Evolutionary conservation across 495 filamentous ascomycete genomes (phyloP), one percentile per base, ranked within the genome.

Genomic region (Aspergillus taichungensis): DNA sequence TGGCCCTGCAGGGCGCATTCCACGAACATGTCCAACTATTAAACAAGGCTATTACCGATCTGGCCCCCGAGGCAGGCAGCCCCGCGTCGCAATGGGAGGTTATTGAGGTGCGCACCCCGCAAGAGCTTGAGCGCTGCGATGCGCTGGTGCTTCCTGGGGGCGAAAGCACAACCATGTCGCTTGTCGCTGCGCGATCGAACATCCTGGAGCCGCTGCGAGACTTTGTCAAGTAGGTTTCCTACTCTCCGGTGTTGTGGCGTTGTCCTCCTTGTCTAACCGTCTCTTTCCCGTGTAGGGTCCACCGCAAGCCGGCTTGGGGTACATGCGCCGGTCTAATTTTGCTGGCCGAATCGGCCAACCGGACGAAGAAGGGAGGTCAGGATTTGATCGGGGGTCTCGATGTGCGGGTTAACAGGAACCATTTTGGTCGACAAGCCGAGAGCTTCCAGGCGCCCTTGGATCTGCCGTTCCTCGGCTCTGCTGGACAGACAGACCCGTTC

Each of bases 251-350:
- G 13, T n/a, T 11, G 6, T 51, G 27, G 13, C 8, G 8, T 38
- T 13, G 13, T 12, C 18, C 33, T n/a, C 11, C 33, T 13, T n/a
- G 14, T 39, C 28, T 12, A 10, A 52, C 53, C 63, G 54, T 63
- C 52, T 47, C 39, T 27, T 28, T 50, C 33, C 50, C 50, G 45
- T 34, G 50, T 47, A 64, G 59, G 48, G 52, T 66, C 43, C 56
- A 78, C 39, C 77, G 82, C 53, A 90, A 86, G 59, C 90, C 94
- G 13, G 85, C 83, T 12, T 98, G 92, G 92, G 92, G 92, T 9
- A 97, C 92, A 18, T 98, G 92, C 61, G 92, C 92, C 14, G 92
- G 92, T 5, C 74, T 98, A 45, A 96, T 98, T 50, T 67, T 97
- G 32, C 83, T 98, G 37, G 82, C 88, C 9, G 88, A 95, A 59